These are phyloP conservation scores for Cucumis melo DNA, from an alignment of 306 rosid genomes.

Conservation along the genomic window DNA sequence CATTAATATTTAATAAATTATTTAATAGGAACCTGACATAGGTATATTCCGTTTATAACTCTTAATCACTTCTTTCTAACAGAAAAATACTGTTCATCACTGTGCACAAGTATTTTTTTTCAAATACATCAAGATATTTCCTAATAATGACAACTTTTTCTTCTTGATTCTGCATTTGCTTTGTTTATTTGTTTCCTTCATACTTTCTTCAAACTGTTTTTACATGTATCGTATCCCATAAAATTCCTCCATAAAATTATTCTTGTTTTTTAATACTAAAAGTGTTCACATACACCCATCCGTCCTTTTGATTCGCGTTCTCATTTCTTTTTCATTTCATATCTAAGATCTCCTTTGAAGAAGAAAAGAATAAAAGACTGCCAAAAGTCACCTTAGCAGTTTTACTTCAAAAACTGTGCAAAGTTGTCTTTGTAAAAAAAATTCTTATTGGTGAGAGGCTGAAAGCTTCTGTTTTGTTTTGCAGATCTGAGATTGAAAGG, in stretches of 20 bases:
- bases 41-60: not conserved
- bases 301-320: not conserved
- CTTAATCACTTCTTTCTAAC: not conserved
- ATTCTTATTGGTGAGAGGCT: not conserved
- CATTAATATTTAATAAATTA: not conserved
- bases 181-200: not conserved
- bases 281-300: not conserved
- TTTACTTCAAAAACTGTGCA: not conserved
- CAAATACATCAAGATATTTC: not conserved
- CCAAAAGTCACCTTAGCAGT: not conserved
- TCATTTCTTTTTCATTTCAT: not conserved
- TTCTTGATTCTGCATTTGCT: not conserved
- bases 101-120: not conserved
- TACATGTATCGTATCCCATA: not conserved
- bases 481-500: conserved; percentile 66
- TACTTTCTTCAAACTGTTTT: not conserved
- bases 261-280: not conserved
- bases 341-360: not conserved
- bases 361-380: not conserved
- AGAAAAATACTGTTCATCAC: not conserved
- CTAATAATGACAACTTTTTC: not conserved
- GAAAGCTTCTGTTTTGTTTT: conserved; percentile 2
- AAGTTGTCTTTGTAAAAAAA: not conserved
- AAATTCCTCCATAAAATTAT: not conserved
- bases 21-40: not conserved